Conservation (phyloP, 768 basidiomycete species). For the Termitomyces sp. region DNA sequence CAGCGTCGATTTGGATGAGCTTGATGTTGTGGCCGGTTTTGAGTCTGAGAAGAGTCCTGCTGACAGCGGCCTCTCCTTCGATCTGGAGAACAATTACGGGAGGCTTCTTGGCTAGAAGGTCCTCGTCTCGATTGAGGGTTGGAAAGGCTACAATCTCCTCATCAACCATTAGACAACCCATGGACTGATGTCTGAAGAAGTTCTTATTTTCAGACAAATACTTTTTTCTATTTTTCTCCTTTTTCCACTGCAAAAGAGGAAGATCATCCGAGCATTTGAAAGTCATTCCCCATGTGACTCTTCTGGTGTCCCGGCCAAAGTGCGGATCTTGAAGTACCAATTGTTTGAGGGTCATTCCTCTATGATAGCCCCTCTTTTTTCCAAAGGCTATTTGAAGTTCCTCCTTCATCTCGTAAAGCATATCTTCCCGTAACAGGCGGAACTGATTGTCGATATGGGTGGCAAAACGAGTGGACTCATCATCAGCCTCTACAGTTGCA, state of each 20-base stretch:
- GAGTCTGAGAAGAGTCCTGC: not conserved
- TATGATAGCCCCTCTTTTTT: not conserved
- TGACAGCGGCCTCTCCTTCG: not conserved
- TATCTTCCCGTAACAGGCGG: slow-evolving; percentile 13
- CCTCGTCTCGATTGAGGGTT: not conserved
- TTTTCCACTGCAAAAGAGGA: not conserved
- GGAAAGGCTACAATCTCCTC: not conserved
- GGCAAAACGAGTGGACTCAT: slow-evolving; percentile 14
- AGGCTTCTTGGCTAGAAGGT: not conserved
- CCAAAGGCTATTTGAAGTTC: slow-evolving; percentile 36
- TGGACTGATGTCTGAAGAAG: not conserved
- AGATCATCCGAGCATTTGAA: not conserved
- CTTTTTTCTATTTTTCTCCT: not conserved
- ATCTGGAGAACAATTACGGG: not conserved
- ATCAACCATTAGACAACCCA: not conserved
- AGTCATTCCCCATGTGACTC: not conserved
- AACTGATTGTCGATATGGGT: slow-evolving; percentile 15
- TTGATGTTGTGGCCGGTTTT: not conserved
- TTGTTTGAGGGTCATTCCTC: not conserved
- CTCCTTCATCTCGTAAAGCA: slow-evolving; percentile 32
- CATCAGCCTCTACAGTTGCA: not conserved
- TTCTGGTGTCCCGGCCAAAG: not conserved
- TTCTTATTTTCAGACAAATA: not conserved
- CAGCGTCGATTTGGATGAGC: not conserved
- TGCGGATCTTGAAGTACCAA: not conserved